A percentile compares a stretch with the other conserved stretches of the same genome.
phyloP scores from a whole-genome alignment of 1,284 basidiomycete species.

The Cystobasidiaceae sp. region DNA sequence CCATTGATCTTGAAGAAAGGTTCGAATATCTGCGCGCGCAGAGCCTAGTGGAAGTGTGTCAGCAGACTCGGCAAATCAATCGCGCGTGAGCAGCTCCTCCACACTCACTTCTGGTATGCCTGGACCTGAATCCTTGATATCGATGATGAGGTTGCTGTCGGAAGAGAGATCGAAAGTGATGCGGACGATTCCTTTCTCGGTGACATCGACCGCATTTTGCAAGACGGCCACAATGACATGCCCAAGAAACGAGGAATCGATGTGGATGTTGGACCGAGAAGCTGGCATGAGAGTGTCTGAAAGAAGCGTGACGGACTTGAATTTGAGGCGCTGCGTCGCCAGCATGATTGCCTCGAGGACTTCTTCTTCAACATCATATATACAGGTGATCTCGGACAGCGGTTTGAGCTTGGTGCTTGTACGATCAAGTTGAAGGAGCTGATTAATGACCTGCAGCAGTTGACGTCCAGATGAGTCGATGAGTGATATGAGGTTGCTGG shows the following conservation, averaged over 20 bases:
- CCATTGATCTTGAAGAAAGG: neutral
- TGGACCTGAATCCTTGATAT: neutral
- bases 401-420: neutral
- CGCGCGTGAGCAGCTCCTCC: too few relatives aligned
- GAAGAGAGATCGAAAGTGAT: neutral
- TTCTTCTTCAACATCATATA: neutral
- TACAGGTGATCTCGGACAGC: too few relatives aligned
- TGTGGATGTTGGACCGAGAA: neutral
- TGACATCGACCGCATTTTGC: neutral
- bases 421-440: neutral
- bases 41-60: neutral
- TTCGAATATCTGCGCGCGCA: neutral
- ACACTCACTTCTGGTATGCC: neutral
- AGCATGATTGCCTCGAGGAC: neutral
- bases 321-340: neutral
- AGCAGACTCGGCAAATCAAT: too few relatives aligned
- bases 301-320: neutral
- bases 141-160: neutral
- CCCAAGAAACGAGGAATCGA: neutral
- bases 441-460: neutral
- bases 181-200: neutral
- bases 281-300: neutral
- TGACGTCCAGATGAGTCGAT: neutral
- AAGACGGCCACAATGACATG: neutral
- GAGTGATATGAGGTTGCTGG: neutral